Base-by-base conservation (phyloP, 768 basidiomycete genomes). In the Candolleomyces efflorescens region DNA sequence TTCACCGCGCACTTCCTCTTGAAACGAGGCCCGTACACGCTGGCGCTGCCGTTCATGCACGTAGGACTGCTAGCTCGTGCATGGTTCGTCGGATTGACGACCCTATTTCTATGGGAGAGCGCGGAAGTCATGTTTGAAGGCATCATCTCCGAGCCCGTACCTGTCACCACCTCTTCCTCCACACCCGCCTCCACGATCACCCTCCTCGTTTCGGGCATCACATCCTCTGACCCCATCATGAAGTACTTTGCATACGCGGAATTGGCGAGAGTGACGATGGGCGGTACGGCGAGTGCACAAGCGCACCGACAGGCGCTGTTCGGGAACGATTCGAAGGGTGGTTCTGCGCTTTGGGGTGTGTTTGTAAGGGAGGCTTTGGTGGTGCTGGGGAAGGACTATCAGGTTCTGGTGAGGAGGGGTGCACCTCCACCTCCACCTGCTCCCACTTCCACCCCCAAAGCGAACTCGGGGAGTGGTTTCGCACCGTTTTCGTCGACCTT, bases 171-270 rank as follows among this genome's bases (percentile, higher is more conserved):
- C 52, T 78, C 84, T 1, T 76, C 80, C 39, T 71, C 79, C 3
- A 32, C 6, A 5, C 32, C 32, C 32, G 11, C 32, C 32, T 5
- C 32, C 7, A 32, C 6, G 7, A 11, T 32, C 32, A 82, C 79
- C 3, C 71, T 53, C 39, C 39, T 90, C 5, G 72, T 90, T 10
- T 85, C 87, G 4, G 91, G 89, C 10, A 73, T 83, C 44, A 78
- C 83, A 1, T 86, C 85, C 17, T 60, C 69, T 3, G 79, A 84
- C 54, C 61, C 66, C 22, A 65, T 78, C 24, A 87, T 83, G 69
- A 79, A 80, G 43, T 80, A 86, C 65, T 82, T 86, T 60, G 89
- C 90, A 0, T 89, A 84, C 63, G 71, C 78, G 0, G 90, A 92
- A 60, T 75, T 93, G 41, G 69, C 69, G 10, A 73, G 75, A 3